These are phyloP conservation scores for Rusavskia elegans DNA, from an alignment of 495 filamentous ascomycete species.

Conservation along the genomic window DNA sequence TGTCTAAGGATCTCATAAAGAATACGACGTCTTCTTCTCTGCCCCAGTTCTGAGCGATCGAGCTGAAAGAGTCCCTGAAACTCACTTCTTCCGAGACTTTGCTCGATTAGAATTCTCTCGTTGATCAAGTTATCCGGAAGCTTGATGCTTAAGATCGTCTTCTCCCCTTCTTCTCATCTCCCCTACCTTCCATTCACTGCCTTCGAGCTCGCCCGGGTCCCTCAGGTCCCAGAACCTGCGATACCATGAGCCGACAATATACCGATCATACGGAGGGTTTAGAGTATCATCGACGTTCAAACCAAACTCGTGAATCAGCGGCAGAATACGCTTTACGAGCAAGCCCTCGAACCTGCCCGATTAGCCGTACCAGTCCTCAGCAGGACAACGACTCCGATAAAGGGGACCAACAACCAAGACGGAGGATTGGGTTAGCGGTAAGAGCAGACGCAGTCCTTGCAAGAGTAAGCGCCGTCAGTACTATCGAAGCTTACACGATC, in stretches of 20 bases:
- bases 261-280: background rate
- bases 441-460: constrained; percentile 14
- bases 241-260: constrained; percentile 5
- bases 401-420: constrained; percentile 16
- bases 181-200: too few relatives aligned
- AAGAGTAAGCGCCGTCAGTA: background rate
- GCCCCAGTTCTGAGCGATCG: too few relatives aligned
- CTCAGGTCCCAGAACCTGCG: background rate
- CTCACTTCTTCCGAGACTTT: too few relatives aligned
- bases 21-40: too few relatives aligned
- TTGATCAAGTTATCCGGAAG: background rate
- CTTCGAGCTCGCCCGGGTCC: background rate
- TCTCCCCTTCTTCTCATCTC: background rate
- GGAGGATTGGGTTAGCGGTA: constrained; percentile 56
- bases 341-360: constrained; percentile 2
- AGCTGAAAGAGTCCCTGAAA: too few relatives aligned
- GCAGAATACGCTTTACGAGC: background rate
- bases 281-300: constrained; percentile 1
- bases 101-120: background rate
- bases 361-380: constrained; percentile 3
- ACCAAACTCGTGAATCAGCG: background rate
- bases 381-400: constrained; percentile 3
- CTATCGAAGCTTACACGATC: constrained; percentile 3
- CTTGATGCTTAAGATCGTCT: background rate
- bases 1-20: too few relatives aligned